Evolutionary conservation across 2,329 filamentous ascomycete genomes (phyloP), one percentile per base, ranked within the genome.

Genomic region (Aspergillus aculeatus): DNA sequence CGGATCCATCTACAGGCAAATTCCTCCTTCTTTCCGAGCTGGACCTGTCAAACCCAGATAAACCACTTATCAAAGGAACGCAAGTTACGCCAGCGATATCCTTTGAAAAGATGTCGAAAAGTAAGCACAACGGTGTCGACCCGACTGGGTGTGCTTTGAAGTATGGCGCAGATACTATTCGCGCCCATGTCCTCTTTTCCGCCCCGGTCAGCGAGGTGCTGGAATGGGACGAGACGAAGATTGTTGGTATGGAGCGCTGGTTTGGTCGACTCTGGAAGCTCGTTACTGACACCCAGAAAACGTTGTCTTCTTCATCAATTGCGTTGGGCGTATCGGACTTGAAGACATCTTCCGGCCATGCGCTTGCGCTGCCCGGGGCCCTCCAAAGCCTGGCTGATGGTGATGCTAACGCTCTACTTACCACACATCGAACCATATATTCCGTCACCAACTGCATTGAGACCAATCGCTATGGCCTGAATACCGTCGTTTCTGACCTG

Each of bases 101-200:
- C 1, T 96, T 84, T 67, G 92, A 96, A 73, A 96, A 96, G 73
- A 96, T 96, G 92, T 95, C 90, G 44, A 96, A 96, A 77, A 96
- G 91, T 69, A 96, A 96, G 75, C 83, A 95, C 78, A 96, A 96
- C 70, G 92, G 92, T 26, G 91, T 96, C 6, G 91, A 96, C 70
- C 92, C 92, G 0, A 86, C 85, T 0, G 81, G 79, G 0, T 90
- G 89, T 64, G 91, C 95, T 59, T 78, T 82, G 7, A 86, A 85
- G 65, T 89, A 95, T 67, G 92, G 92, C 23, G 90, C 92, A 1
- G 92, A 96, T 73, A 88, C 90, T 5, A 92, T 90, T 2, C 83
- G 92, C 58, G 91, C 91, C 4, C 92, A 96, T 72, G 90, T 96
- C 71, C 82, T 96, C 6, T 96, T 96, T 79, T 90, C 93, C 68